phyloP scores from a whole-genome alignment of 495 filamentous ascomycete species.

The Neurospora africana region DNA sequence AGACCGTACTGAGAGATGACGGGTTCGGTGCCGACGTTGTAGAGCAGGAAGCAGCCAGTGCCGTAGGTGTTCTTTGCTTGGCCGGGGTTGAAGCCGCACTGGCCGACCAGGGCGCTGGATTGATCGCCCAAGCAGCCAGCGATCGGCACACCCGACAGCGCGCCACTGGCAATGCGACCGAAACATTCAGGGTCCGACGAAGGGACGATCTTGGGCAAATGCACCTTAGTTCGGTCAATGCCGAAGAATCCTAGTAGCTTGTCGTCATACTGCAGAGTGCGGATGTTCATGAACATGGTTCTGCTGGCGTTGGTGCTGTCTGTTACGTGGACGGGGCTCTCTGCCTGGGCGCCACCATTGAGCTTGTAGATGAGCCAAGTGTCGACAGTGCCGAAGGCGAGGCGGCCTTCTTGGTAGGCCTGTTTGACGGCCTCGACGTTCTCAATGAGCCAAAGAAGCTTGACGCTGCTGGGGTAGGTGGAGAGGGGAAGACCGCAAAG shows the following conservation, averaged over 20 bases:
- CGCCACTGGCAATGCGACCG: conserved; percentile 54
- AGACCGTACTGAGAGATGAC: conserved; percentile 86
- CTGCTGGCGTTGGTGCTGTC: conserved; percentile 88
- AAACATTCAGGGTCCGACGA: conserved; percentile 72
- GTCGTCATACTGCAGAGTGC: conserved; percentile 78
- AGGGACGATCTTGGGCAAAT: conserved; percentile 75
- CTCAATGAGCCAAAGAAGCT: conserved; percentile 74
- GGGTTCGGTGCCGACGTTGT: conserved; percentile 84
- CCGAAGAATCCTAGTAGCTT: conserved; percentile 73
- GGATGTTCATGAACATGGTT: conserved; percentile 95
- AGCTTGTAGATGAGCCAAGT: conserved; percentile 86
- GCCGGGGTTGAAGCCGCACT: conserved; percentile 80
- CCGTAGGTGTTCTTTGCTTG: conserved; percentile 94
- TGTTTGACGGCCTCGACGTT: conserved; percentile 61
- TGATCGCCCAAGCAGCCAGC: conserved; percentile 88
- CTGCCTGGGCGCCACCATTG: conserved; percentile 61
- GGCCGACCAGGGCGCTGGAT: conserved; percentile 83
- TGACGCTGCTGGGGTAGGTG: conserved; percentile 87
- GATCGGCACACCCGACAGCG: conserved; percentile 67
- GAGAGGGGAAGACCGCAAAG: conserved; percentile 84
- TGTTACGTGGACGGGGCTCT: conserved; percentile 59
- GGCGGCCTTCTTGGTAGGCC: conserved; percentile 68
- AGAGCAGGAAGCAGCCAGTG: conserved; percentile 90
- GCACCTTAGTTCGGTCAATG: conserved; percentile 63
- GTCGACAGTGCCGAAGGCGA: conserved; percentile 91